Conservation (phyloP, 2,329 filamentous ascomycete species). For the Botrytis fragariae region DNA sequence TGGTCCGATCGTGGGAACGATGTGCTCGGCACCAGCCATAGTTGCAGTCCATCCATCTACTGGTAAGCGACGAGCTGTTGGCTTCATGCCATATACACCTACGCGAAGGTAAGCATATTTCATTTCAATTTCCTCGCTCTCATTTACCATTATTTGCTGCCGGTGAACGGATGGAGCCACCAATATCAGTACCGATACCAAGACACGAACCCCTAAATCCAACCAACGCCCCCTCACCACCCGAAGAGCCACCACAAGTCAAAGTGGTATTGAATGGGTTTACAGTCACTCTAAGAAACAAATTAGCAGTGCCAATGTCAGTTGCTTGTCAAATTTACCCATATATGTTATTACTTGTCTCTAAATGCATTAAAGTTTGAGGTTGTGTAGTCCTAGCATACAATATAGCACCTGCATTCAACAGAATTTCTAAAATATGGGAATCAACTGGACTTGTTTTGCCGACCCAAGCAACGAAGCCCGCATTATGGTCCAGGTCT, state of each 20-base stretch:
- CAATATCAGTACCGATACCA: slow-evolving; percentile 55
- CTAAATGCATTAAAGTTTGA: slow-evolving; percentile 54
- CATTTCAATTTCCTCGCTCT: neutral
- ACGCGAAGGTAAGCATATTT: slow-evolving; percentile 21
- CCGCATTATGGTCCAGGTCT: slow-evolving; percentile 48
- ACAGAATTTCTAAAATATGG: slow-evolving; percentile 47
- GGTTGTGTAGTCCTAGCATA: slow-evolving; percentile 53
- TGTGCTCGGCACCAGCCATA: slow-evolving; percentile 35
- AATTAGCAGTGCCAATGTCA: neutral
- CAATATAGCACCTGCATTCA: slow-evolving; percentile 50
- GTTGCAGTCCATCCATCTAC: slow-evolving; percentile 28
- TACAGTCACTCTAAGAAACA: slow-evolving; percentile 46
- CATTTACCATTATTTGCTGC: slow-evolving; percentile 46
- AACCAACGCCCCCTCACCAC: slow-evolving; percentile 56
- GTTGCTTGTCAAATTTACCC: slow-evolving; percentile 32
- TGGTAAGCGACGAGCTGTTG: slow-evolving; percentile 34
- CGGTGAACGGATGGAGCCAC: slow-evolving; percentile 48
- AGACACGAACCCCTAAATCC: slow-evolving; percentile 51
- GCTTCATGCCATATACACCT: slow-evolving; percentile 38
- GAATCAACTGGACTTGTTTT: slow-evolving; percentile 46
- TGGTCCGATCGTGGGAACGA: slow-evolving; percentile 52
- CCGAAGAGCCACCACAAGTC: slow-evolving; percentile 52
- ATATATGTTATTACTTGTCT: slow-evolving; percentile 50
- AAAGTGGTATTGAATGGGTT: slow-evolving; percentile 53
- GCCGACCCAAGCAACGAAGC: slow-evolving; percentile 50